Percentiles rank a stretch among this genome's conserved stretches.
Conservation (phyloP, 768 basidiomycete species). For the Boletus rufocinnamomeus region DNA sequence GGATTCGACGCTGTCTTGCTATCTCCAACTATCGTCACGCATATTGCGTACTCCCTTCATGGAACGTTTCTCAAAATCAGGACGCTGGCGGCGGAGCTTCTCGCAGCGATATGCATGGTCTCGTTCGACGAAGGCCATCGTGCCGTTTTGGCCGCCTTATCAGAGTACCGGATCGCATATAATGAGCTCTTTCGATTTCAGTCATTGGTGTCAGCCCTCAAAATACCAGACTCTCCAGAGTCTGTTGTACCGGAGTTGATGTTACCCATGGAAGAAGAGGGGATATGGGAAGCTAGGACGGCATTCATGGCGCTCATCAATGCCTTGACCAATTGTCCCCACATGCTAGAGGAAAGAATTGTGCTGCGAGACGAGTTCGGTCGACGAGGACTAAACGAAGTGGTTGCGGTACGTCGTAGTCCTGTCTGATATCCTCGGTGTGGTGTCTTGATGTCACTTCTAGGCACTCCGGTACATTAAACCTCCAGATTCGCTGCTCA, state of each 20-base stretch:
- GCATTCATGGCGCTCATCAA: conserved; percentile 80
- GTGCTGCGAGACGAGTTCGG: conserved; percentile 80
- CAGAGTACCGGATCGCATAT: conserved; percentile 72
- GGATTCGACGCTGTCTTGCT: conserved; percentile 71
- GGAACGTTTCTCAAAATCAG: conserved; percentile 67
- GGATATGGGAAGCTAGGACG: conserved; percentile 79
- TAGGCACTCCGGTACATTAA: conserved; percentile 75
- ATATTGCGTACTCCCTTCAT: conserved; percentile 72
- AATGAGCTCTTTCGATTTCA: conserved; percentile 83
- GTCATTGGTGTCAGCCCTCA: conserved; percentile 64
- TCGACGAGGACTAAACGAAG: conserved; percentile 80
- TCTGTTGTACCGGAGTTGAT: conserved; percentile 34
- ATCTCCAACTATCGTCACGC: conserved; percentile 64
- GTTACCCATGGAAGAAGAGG: conserved; percentile 58
- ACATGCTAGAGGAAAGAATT: conserved; percentile 77
- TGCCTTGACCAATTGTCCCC: conserved; percentile 73
- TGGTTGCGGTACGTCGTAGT: conserved; percentile 66
- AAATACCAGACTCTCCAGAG: conserved; percentile 48
- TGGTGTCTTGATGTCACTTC: neutral
- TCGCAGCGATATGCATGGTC: conserved; percentile 83
- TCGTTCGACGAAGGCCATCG: conserved; percentile 70
- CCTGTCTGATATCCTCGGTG: neutral
- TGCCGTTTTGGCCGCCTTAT: conserved; percentile 73
- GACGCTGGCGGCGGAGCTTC: conserved; percentile 68
- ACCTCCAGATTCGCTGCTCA: conserved; percentile 78